A percentile compares a stretch with the other conserved stretches of the same genome.
These are phyloP conservation scores for Ascochyta pisi DNA, from an alignment of 2,329 filamentous ascomycete species.

Conservation along the genomic window DNA sequence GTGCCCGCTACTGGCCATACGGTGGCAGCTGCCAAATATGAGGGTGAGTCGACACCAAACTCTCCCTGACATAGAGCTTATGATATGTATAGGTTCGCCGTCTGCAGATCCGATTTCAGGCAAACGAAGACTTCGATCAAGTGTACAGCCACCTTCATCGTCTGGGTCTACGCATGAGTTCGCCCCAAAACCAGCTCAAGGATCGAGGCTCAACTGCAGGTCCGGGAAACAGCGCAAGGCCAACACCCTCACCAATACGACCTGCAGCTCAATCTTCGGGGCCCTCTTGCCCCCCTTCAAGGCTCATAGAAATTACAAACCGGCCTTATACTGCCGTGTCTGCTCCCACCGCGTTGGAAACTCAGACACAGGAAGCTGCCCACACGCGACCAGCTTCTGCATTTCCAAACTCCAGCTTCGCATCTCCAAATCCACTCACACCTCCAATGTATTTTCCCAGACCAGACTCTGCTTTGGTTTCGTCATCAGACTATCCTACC, in stretches of 20 bases:
- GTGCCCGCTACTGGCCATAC: conserved; percentile 49
- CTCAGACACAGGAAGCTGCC: conserved; percentile 20
- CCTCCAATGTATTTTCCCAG: conserved; percentile 38
- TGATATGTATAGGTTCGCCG: conserved; percentile 47
- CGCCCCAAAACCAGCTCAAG: conserved; percentile 18
- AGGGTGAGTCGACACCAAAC: conserved; percentile 35
- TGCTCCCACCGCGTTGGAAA: conserved; percentile 11
- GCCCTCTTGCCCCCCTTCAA: conserved; percentile 38
- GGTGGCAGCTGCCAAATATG: conserved; percentile 47
- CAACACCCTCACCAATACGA: conserved; percentile 1
- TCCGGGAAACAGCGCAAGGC: not conserved
- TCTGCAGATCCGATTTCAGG: conserved; percentile 54
- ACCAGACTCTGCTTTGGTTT: conserved; percentile 27
- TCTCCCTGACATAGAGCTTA: conserved; percentile 10
- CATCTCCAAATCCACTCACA: conserved; percentile 22
- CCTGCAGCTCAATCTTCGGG: conserved; percentile 11
- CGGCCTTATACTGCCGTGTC: conserved; percentile 34
- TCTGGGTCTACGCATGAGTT: conserved; percentile 43
- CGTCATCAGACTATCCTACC: conserved; percentile 4
- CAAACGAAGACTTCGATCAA: conserved; percentile 47
- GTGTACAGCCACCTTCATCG: conserved; percentile 41
- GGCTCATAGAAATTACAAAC: conserved; percentile 32
- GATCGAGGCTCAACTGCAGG: conserved; percentile 20
- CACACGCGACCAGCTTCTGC: conserved; percentile 29
- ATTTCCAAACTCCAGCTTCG: conserved; percentile 5